Conservation (phyloP, 1,284 basidiomycete genomes). For the Erythrobasidium hasegawianum region DNA sequence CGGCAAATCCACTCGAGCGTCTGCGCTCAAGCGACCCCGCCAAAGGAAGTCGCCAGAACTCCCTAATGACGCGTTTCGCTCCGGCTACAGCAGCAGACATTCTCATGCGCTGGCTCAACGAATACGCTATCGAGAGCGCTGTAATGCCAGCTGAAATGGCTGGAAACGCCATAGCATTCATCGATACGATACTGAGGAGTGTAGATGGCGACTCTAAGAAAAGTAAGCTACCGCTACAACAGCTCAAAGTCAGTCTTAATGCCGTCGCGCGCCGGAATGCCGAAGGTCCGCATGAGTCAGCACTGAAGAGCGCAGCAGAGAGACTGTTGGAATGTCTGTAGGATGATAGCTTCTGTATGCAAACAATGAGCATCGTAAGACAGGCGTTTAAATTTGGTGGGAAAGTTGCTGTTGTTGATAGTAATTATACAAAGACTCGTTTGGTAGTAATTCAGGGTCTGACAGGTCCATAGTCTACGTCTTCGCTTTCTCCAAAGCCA, state of each 20-base stretch:
- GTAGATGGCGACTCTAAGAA: background rate
- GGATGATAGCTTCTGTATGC: background rate
- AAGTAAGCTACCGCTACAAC: background rate
- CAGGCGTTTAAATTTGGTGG: too few species aligned
- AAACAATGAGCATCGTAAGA: background rate
- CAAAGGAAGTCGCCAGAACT: background rate
- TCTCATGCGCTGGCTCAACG: slow-evolving; percentile 22
- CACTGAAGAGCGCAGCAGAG: background rate
- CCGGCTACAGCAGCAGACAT: slow-evolving; percentile 11
- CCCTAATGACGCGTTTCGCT: slow-evolving; percentile 21
- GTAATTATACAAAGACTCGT: too few species aligned
- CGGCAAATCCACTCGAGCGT: too few species aligned
- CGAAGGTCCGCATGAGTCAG: slow-evolving; percentile 1
- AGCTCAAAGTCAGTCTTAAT: slow-evolving; percentile 5
- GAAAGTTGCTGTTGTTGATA: too few species aligned
- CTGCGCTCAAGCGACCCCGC: too few species aligned
- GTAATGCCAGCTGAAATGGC: slow-evolving; percentile 27
- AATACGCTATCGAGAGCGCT: slow-evolving; percentile 16
- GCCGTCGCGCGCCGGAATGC: slow-evolving; percentile 2
- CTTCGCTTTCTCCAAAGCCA: background rate
- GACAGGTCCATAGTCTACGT: too few species aligned
- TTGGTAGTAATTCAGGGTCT: too few species aligned
- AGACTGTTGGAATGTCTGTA: background rate
- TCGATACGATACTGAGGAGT: slow-evolving; percentile 19
- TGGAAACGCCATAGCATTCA: slow-evolving; percentile 16